Evolutionary conservation across 805 yeast species (phyloP), one percentile per base, ranked within the genome.

Genomic region (Lachancea fermentati): DNA sequence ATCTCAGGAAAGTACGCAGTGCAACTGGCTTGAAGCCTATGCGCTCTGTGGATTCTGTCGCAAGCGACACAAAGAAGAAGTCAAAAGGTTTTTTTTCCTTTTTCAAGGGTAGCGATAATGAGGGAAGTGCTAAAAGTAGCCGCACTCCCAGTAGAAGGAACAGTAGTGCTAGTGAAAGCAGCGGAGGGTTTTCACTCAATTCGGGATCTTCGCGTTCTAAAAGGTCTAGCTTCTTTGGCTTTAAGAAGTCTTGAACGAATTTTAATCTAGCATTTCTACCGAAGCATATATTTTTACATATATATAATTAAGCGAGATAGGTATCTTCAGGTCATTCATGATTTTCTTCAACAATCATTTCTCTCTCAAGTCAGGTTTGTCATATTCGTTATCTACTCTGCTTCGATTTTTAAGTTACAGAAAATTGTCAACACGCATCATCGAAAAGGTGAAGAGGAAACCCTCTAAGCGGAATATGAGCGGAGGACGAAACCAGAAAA

Each of bases 1-100:
- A 35, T 17, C 30, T 54, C 24, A 39, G 58, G 18, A 57, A 54
- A 34, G 51, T 52, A 1, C 47, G 50, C 28, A 52, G 58, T 37
- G 43, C 61, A n/a, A 45, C 45, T 26, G 46, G 45, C 9, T 34
- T 47, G 7, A 41, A 42, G 22, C 49, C 45, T 18, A 37, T 36
- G 13, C 49, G 44, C 31, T 48, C 55, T 7, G 42, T 35, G 26
- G 51, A 41, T 16, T 51, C 55, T 18, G 17, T 41, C 1, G 28
- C 30, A 25, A 33, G 30, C 13, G 37, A 39, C 34, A 37, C 39
- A 12, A 45, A 39, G 36, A 40, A 25, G 19, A 41, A 41, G 19
- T 32, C 48, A n/a, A 39, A 24, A 30, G 52, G 50, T 8, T 45
- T 44, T 12, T 42, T 52, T 5, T 49, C 55, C 6, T 34, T 53